phyloP scores from a whole-genome alignment of 768 basidiomycete species.

The Dacryopinax primogenitus region DNA sequence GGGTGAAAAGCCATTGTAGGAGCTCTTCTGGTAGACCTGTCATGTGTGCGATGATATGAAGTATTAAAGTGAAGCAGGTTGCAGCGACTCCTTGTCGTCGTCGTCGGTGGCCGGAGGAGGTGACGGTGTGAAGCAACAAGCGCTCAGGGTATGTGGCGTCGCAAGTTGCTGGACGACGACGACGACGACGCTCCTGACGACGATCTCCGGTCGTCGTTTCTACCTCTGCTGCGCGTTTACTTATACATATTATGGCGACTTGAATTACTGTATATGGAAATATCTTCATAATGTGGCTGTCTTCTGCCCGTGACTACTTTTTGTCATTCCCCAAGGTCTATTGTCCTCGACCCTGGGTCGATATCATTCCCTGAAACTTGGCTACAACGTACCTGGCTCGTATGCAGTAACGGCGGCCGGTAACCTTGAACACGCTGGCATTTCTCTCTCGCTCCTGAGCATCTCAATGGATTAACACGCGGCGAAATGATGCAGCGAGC shows the following conservation, averaged over 20 bases:
- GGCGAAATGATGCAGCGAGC: too few species aligned
- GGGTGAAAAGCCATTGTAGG: constrained; percentile 58
- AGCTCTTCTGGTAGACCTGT: background rate
- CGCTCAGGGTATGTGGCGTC: background rate
- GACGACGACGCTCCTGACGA: background rate
- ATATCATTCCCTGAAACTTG: background rate
- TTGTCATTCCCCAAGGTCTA: background rate
- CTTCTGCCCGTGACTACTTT: background rate
- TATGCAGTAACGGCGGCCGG: background rate
- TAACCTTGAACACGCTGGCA: too few species aligned
- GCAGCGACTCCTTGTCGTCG: background rate
- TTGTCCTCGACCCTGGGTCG: background rate
- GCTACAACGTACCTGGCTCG: background rate
- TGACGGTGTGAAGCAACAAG: background rate
- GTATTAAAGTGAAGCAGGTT: background rate
- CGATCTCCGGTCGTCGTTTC: background rate
- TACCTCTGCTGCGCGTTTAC: background rate
- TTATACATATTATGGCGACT: background rate
- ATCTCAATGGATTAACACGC: too few species aligned
- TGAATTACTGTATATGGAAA: background rate
- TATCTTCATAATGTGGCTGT: background rate
- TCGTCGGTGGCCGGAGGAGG: background rate
- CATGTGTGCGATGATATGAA: background rate
- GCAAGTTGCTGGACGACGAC: background rate
- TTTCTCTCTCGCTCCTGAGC: too few species aligned